These are phyloP conservation scores for Rhazya stricta DNA, from an alignment of 257 asterid genomes.

Conservation along the genomic window DNA sequence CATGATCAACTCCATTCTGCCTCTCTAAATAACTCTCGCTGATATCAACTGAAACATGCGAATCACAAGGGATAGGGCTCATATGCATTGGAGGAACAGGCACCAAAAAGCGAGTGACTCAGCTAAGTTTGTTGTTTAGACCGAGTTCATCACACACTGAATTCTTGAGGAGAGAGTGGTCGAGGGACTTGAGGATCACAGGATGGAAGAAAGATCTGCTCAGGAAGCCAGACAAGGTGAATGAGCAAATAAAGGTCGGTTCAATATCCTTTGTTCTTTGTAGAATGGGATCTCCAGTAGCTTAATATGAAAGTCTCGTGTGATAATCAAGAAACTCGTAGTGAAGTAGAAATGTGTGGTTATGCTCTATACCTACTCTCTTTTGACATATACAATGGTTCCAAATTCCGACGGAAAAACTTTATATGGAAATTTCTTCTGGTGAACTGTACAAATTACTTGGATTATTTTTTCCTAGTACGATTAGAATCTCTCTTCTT, in stretches of 20 bases:
- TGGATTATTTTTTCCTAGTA: not conserved
- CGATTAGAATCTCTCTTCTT: not conserved
- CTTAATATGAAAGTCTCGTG: too few relatives aligned
- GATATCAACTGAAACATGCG: constrained; percentile 10
- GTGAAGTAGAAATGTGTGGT: too few relatives aligned
- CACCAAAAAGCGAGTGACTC: not conserved
- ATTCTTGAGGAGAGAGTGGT: too few relatives aligned
- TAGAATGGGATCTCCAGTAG: too few relatives aligned
- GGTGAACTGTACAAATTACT: not conserved
- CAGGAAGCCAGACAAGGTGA: too few relatives aligned
- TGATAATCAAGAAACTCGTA: too few relatives aligned
- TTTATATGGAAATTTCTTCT: not conserved
- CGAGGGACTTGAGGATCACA: too few relatives aligned
- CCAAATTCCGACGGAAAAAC: not conserved
- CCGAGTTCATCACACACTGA: not conserved
- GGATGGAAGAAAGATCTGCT: too few relatives aligned
- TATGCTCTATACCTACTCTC: not conserved
- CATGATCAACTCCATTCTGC: not conserved
- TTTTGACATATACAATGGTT: not conserved
- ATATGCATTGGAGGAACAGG: not conserved
- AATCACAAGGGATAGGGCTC: not conserved
- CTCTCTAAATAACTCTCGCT: not conserved
- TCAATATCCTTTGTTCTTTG: too few relatives aligned
- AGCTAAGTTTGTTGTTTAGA: not conserved
- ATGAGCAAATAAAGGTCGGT: not conserved